Base-by-base conservation (phyloP, 495 filamentous ascomycete genomes). In the Penicillium atrosanguineum region DNA sequence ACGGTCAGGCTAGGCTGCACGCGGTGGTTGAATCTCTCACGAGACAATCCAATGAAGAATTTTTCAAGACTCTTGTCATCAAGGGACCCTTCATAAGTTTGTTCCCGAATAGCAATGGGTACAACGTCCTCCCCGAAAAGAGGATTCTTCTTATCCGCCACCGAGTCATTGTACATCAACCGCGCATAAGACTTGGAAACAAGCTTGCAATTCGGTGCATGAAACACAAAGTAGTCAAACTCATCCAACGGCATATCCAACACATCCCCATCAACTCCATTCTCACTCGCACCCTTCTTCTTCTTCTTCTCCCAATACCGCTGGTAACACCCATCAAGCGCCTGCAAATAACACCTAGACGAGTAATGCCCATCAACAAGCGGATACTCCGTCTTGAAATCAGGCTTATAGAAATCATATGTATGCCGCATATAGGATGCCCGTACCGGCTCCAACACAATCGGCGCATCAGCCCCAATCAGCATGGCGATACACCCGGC, bases 351-450 rank as follows among this genome's bases (percentile, higher is more conserved):
- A 83, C 94, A 98, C 67, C 79, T 84, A 67, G 95, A 79, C 34
- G 92, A 97, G 80, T 83, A 96, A 63, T 96, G 92, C 45, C 94
- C 94, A 67, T 98, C 94, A 26, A 98, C 92, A 61, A 91, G 82
- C 29, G 94, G 94, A 74, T 98, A 97, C 73, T 98, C 94, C 79
- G 87, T 93, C 51, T 91, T 95, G 47, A 97, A 78, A 69, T 98
- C 94, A 59, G 94, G 87, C 84, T 97, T 97, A 83, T 94, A 97
- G 75, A 98, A 98, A 70, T 98, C 94, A 76, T 97, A 98, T 55
- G 87, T 88, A 71, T 98, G 94, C 60, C 82, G 82, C 83, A 96
- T 88, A 77, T 94, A 96, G 61, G 79, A 86, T 68, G 89, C 94
- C 63, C 94, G 86, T 50, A 95, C 83, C 31, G 93, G 82, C 70